A percentile compares a stretch with the other conserved stretches of the same genome.
These are phyloP conservation scores for Herpetomonas tarakana DNA, from an alignment of 208 protist genomes.

Conservation along the genomic window DNA sequence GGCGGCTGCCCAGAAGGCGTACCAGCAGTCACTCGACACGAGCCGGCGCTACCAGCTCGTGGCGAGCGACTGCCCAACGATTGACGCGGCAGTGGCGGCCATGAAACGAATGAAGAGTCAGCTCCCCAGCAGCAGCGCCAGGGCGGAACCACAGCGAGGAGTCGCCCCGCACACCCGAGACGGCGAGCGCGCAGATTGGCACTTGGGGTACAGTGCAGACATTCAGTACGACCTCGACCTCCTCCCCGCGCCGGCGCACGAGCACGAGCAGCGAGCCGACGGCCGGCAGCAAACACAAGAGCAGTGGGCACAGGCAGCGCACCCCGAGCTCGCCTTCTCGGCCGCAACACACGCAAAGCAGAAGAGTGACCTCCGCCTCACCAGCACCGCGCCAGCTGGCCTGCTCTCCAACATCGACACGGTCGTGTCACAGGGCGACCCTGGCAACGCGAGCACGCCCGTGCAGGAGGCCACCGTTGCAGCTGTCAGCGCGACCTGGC, in stretches of 20 bases:
- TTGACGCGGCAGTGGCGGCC: slow-evolving; percentile 57
- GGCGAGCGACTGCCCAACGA: slow-evolving; percentile 48
- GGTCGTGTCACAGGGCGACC: no score
- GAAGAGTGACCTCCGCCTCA: neutral
- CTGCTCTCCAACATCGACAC: neutral
- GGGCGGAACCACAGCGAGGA: no score
- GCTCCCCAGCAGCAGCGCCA: slow-evolving; percentile 7
- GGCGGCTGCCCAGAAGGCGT: slow-evolving; percentile 41
- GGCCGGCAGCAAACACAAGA: neutral
- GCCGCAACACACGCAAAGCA: neutral
- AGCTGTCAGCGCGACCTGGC: no score
- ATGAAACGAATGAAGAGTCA: slow-evolving; percentile 30
- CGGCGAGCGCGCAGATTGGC: no score
- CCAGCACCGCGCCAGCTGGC: neutral
- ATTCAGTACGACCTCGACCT: neutral
- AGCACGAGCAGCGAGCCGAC: no score
- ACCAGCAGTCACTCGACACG: slow-evolving; percentile 46
- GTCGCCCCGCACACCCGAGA: no score
- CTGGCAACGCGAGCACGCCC: no score
- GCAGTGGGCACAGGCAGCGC: neutral
- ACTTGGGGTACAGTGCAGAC: neutral
- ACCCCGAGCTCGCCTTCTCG: neutral
- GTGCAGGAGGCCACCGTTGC: no score
- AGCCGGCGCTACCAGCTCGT: slow-evolving; percentile 55
- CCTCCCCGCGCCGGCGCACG: neutral